Base-by-base conservation (phyloP, 164 flowering plant species). In the Protea cynaroides region DNA sequence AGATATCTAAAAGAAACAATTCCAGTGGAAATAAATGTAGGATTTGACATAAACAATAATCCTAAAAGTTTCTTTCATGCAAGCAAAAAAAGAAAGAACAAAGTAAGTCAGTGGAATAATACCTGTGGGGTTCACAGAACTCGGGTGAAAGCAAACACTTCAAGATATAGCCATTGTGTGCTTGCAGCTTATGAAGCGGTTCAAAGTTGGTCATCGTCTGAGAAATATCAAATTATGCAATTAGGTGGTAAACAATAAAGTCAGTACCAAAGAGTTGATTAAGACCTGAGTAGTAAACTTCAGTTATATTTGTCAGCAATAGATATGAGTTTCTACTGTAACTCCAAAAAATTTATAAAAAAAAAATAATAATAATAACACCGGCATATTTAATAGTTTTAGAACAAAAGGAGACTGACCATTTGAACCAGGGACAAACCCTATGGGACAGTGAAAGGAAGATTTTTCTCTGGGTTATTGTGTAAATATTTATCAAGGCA, bases 121-220 rank as follows among this genome's bases (percentile, higher is more conserved):
- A 83, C 91, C 86, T 74, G 59, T 81, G 73, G 19, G 90, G 89
- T 36, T 84, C 87, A 70, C 87, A 83, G 25, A 81, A 75, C 72
- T 86, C 93, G 10, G 90, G 93, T 25, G 93, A 85, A 38, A 87
- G 82, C 24, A 87, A 84, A 66, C 90, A 87, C 60, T 87, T 87
- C 8, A 87, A 84, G 58, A 85, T 87, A 70, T 85, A 85, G 43
- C 82, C 83, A 76, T 81, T 68, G 65, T 85, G 93, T 46, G 90
- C 93, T 70, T 83, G 86, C 24, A 87, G 75, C 72, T 81, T 87
- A 73, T 85, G 93, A 70, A 87, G 90, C n/a, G 93, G 89, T 74
- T 87, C 92, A 68, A 87, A 87, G 71, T 83, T 83, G 72, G 88
- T 83, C 88, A 83, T 82, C 7, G 86, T 87, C 93, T 87, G 82